Conservation (phyloP, 2,329 filamentous ascomycete species). For the Verticillium alfalfae region DNA sequence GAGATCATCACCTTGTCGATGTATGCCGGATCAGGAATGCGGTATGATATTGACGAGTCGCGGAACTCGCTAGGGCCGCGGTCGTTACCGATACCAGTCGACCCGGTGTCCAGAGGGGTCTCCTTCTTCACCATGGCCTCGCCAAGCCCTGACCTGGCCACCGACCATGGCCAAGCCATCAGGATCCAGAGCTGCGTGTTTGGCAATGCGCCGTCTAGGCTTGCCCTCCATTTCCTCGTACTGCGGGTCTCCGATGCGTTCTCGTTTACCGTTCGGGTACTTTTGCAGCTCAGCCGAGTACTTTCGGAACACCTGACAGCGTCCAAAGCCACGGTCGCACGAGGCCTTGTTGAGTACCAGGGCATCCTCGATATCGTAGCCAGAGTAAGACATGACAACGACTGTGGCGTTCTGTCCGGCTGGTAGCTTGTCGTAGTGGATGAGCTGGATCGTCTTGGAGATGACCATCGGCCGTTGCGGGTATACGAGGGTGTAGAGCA, state of each 20-base stretch:
- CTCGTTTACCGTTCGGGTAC: constrained; percentile 74
- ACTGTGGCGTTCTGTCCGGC: constrained; percentile 96
- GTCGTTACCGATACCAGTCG: constrained; percentile 65
- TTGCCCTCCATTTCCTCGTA: constrained; percentile 53
- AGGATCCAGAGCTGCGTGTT: constrained; percentile 69
- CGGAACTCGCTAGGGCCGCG: constrained; percentile 58
- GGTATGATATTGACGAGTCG: constrained; percentile 70
- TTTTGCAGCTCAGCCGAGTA: constrained; percentile 80
- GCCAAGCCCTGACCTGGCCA: constrained; percentile 64
- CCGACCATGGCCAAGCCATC: constrained; percentile 90
- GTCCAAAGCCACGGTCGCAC: constrained; percentile 88
- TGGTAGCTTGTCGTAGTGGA: constrained; percentile 95
- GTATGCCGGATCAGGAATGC: constrained; percentile 76
- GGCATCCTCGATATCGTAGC: constrained; percentile 98
- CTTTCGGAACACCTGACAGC: constrained; percentile 98
- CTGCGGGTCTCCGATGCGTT: constrained; percentile 56
- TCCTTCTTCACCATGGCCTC: constrained; percentile 91
- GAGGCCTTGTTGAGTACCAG: constrained; percentile 95
- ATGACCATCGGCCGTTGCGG: constrained; percentile 97
- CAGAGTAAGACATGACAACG: constrained; percentile 98
- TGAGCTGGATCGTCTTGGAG: constrained; percentile 91
- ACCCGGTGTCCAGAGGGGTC: constrained; percentile 71
- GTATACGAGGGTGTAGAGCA: constrained; percentile 95
- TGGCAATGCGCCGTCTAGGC: constrained; percentile 54
- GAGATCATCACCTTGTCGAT: constrained; percentile 97